These are phyloP conservation scores for Incumbomyces delicatus DNA, from an alignment of 2,329 filamentous ascomycete species.

Conservation along the genomic window DNA sequence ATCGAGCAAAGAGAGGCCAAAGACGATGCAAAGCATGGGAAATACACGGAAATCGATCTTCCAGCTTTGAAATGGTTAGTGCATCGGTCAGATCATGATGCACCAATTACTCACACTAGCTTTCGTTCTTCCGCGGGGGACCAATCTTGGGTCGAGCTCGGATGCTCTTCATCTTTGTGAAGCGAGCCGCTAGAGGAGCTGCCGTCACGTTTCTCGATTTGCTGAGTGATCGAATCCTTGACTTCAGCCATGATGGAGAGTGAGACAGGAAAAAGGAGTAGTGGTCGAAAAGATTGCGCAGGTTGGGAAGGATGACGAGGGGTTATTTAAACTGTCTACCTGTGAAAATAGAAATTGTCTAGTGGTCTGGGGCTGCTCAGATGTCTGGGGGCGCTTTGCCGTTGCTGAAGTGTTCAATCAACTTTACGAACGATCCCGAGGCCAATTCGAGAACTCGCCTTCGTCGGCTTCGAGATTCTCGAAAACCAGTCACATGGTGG, in stretches of 20 bases:
- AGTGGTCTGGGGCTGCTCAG: no score
- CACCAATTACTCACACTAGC: slow-evolving; percentile 3
- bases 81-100: not conserved
- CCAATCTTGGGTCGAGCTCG: not conserved
- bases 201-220: not conserved
- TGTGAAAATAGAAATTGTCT: no score
- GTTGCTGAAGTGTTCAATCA: no score
- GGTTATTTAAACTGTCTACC: no score
- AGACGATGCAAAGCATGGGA: slow-evolving; percentile 11
- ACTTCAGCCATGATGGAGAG: not conserved
- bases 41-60: slow-evolving; percentile 11
- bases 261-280: not conserved
- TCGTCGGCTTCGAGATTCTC: no score
- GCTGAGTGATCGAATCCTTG: not conserved
- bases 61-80: not conserved
- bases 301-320: no score
- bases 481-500: no score
- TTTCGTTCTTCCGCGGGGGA: slow-evolving; percentile 6
- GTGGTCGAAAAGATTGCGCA: not conserved
- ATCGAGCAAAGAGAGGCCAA: slow-evolving; percentile 59
- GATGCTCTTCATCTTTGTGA: slow-evolving; percentile 6
- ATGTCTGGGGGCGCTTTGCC: no score
- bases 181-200: not conserved
- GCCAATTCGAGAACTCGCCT: no score
- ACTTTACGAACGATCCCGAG: no score